Base-by-base conservation (phyloP, 2,329 filamentous ascomycete species). In the Colletotrichum scovillei region DNA sequence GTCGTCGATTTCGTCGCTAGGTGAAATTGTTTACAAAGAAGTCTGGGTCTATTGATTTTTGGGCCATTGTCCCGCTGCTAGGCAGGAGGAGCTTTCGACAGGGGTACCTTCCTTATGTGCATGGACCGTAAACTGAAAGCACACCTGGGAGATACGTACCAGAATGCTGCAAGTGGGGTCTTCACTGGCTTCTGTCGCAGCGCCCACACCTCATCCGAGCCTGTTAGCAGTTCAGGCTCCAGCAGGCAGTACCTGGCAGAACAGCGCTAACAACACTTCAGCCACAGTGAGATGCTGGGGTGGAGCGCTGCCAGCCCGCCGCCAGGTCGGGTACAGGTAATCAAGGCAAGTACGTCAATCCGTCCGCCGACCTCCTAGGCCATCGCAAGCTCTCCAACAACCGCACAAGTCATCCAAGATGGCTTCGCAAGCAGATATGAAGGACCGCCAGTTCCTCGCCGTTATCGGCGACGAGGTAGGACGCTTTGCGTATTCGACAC, bases 381-480 rank as follows among this genome's bases (percentile, higher is more conserved):
- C 42, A 62, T 57, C 62, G 56, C 67, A 66, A 66, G 71, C 60
- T 66, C 56, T 73, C 71, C 67, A 52, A 28, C 71, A 73, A 71
- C 62, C 60, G 67, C 58, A 74, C 52, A 60, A 74, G 72, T 63
- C 71, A 58, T 32, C 26, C 78, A 81, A 78, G 56, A 88, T 88
- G 86, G 79, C 88, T 72, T 85, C 86, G 59, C 86, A 89, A 78
- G 85, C 88, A 76, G 89, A 91, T 77, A 92, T 88, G 83, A 92
- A 95, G 86, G 95, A 98, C 85, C 91, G 97, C 79, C 93, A 99
- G 85, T 98, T 99, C 82, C 91, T 99, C 72, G 97, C 97, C 76
- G 96, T 99, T 62, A 99, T 99, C 81, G 97, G 97, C 65, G 97
- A 99, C 84, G 97, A 99, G 91, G 97, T 94, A 81, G 76, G 83